Evolutionary conservation across 805 yeast genomes (phyloP).

Genomic region (Hanseniaspora opuntiae): DNA sequence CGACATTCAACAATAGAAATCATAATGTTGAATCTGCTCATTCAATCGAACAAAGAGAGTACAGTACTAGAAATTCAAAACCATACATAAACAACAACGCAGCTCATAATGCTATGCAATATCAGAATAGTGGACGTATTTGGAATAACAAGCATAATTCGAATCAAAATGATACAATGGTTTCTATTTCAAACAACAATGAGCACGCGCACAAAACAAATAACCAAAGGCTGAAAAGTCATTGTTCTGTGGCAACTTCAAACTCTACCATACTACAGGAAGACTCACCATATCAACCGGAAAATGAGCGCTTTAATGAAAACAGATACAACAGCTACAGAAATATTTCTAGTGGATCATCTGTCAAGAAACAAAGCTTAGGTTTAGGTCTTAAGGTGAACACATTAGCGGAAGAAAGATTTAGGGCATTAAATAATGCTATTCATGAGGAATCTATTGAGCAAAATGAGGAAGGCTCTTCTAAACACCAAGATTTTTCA

Average conservation of each 20-base stretch:
- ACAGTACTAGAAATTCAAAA: not conserved
- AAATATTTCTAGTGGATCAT: not conserved
- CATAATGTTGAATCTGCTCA: not conserved
- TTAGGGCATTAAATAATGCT: not conserved
- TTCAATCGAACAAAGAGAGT: not conserved
- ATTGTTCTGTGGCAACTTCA: constrained; percentile 7
- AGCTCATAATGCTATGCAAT: not conserved
- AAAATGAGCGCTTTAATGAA: not conserved
- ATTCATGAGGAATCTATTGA: not conserved
- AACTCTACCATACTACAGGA: constrained; percentile 8
- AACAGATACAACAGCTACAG: not conserved
- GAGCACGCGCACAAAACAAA: not conserved
- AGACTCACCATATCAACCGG: constrained; percentile 4
- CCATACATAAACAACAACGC: not conserved
- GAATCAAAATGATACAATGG: not conserved
- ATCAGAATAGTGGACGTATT: not conserved
- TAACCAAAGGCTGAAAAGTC: constrained; percentile 7
- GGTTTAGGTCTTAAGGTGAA: constrained; percentile 2
- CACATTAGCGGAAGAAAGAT: constrained; percentile 4
- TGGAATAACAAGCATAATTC: not conserved
- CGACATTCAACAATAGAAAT: too few relatives aligned
- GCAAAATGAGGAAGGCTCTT: not conserved
- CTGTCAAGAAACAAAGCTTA: constrained; percentile 1
- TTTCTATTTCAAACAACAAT: not conserved
- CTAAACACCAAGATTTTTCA: not conserved